Evolutionary conservation across 441 rosid species (phyloP), one percentile per base, ranked within the genome.

Genomic region (Lepidium campestre): DNA sequence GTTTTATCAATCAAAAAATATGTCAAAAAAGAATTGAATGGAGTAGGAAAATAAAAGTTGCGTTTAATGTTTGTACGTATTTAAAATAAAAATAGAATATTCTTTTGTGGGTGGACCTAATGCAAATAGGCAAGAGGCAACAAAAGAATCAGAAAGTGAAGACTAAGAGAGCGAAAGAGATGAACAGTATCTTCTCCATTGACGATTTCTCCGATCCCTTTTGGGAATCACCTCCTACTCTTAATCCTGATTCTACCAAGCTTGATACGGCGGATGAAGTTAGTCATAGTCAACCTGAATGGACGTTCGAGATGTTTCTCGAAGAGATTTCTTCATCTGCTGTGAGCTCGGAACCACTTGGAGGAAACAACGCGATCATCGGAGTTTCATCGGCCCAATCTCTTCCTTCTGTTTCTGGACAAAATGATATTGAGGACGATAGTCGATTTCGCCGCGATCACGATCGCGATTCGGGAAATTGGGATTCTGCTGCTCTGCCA

Each of bases 131-230:
- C 72, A 36, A 67, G 34, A 23, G 4, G 44, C 62, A 54, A 73
- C 76, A 50, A 75, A 64, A 53, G 37, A 60, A 67, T 53, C 65
- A 40, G 18, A 52, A 46, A 44, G 71, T 19, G 47, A 70, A 19
- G 44, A 39, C 46, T 14, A 25, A 13, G 12, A 53, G 35, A 34
- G 18, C 5, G 41, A 18, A 4, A 41, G 57, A 68, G 56, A 86
- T 84, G 87, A 81, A 75, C 60, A 62, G 71, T 52, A 68, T 75
- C 31, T 88, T 90, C 78, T 78, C 93, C 2, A 76, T 77, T 19
- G 98, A 87, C 68, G 97, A 93, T 75, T 81, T 88, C 73, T 66
- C 88, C 73, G 98, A 86, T 63, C 72, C 88, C 14, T 77, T 84
- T 66, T 93, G 91, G 88, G 77, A 73, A 54, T 44, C 71, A 19